Conservation (phyloP, 129 eudicot species). For the Apium graveolens region DNA sequence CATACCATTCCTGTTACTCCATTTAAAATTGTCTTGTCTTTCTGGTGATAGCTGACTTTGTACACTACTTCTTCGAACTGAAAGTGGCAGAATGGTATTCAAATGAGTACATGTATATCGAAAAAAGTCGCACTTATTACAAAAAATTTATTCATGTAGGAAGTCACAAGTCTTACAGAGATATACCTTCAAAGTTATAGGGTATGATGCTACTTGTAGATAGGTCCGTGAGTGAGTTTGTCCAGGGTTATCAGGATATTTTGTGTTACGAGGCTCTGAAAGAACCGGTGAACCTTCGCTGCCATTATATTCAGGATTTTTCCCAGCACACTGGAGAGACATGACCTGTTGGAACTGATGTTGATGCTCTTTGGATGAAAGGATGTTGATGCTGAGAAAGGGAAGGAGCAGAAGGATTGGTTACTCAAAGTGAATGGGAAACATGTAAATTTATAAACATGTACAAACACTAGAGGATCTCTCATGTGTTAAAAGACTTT, state of each 20-base stretch:
- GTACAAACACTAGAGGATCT: neutral
- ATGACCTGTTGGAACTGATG: constrained; percentile 3
- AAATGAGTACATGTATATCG: neutral
- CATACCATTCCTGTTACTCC: constrained; percentile 63
- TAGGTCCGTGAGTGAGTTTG: neutral
- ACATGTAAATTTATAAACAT: constrained; percentile 1
- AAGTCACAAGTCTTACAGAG: neutral
- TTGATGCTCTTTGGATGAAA: constrained; percentile 1
- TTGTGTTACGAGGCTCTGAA: neutral
- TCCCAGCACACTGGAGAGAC: constrained; percentile 1
- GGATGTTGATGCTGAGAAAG: neutral
- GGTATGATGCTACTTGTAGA: neutral
- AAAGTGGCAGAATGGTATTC: neutral
- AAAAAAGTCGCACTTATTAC: neutral
- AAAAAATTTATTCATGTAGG: neutral
- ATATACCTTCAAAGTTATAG: constrained; percentile 5
- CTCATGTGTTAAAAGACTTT: constrained; percentile 1
- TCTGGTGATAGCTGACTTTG: constrained; percentile 5
- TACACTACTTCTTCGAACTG: constrained; percentile 2
- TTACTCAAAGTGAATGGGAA: neutral
- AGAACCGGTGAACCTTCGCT: neutral
- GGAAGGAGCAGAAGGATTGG: neutral
- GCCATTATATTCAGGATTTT: neutral
- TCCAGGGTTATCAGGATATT: neutral
- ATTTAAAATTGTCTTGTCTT: constrained; percentile 28